Evolutionary conservation across 1,284 basidiomycete species (phyloP).

Genomic region (Trametes versicolor): DNA sequence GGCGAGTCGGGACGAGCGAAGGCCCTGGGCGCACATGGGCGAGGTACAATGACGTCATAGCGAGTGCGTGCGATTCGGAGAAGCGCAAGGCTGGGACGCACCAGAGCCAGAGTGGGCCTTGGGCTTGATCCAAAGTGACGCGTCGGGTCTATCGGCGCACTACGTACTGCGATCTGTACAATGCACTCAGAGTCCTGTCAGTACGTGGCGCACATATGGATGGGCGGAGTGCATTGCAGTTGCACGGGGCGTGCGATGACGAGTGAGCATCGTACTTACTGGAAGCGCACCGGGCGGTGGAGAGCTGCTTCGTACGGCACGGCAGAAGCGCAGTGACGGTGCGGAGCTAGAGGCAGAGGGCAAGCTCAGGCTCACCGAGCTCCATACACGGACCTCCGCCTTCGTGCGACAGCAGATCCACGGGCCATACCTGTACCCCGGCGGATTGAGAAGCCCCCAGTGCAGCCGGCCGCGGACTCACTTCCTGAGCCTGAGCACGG

Average conservation of each 20-base stretch:
- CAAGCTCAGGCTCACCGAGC: not conserved
- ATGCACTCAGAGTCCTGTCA: not conserved
- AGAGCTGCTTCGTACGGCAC: not conserved
- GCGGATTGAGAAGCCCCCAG: not conserved
- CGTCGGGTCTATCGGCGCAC: not conserved
- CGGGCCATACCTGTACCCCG: not conserved
- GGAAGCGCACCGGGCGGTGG: no score
- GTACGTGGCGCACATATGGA: not conserved
- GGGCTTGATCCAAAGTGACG: not conserved
- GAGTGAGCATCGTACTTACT: not conserved
- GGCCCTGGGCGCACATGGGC: not conserved
- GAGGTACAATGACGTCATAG: not conserved
- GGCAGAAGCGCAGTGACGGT: not conserved
- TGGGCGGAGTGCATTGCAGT: no score
- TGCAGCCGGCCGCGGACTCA: not conserved
- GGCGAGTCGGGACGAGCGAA: not conserved
- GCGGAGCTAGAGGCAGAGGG: slow-evolving; percentile 4
- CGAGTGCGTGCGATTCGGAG: not conserved
- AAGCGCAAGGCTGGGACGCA: not conserved
- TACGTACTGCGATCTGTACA: not conserved
- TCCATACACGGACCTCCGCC: not conserved
- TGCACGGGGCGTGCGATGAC: not conserved
- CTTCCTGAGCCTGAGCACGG: not conserved
- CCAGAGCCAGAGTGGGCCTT: slow-evolving; percentile 1
- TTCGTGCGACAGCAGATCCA: not conserved